Base-by-base conservation (phyloP, 2,329 filamentous ascomycete genomes). In the Colletotrichum viniferum region DNA sequence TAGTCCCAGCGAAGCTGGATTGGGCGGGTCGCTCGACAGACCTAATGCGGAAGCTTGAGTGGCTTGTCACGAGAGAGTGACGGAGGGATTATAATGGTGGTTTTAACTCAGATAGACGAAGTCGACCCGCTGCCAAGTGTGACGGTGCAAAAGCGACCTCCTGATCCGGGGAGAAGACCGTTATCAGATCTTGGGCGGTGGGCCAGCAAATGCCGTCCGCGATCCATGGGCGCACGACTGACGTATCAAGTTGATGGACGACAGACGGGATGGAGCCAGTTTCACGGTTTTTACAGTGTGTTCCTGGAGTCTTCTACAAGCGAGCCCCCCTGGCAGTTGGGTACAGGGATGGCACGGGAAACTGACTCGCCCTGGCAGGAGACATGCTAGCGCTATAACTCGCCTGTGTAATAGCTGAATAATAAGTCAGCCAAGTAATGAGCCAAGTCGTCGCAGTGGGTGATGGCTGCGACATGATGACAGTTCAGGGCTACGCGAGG, bases 121-220 rank as follows among this genome's bases (percentile, higher is more conserved):
- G 58, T 16, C 24, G 73, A 73, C 73, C 69, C 73, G 69, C 73
- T 69, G 69, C 69, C 69, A 75, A 75, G 69, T 55, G 61, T 58
- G 34, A 61, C 48, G 60, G 69, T 34, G 30, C 34, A 26, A 52
- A 9, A 63, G 68, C 28, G 21, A 48, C 63, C 32, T 75, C 70
- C 73, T 61, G 14, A 60, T 73, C 48, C 63, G 63, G 69, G 69
- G 63, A 36, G 63, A 68, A 30, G 43, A 24, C 69, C 73, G 69
- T 75, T 73, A 73, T 75, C 73, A 75, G 73, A 75, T 75, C 69
- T 60, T 18, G 61, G 21, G 36, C 55, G 36, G 73, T 60, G 58
- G 64, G 38, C 63, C 32, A 32, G 36, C 63, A 71, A 68, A 32
- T 63, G 58, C 69, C 56, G 73, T 63, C 34, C 24, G 14, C 63